Percentiles rank a stretch among this genome's conserved stretches.
These are phyloP conservation scores for Testicularia cyperi DNA, from an alignment of 1,284 basidiomycete species.

Conservation along the genomic window DNA sequence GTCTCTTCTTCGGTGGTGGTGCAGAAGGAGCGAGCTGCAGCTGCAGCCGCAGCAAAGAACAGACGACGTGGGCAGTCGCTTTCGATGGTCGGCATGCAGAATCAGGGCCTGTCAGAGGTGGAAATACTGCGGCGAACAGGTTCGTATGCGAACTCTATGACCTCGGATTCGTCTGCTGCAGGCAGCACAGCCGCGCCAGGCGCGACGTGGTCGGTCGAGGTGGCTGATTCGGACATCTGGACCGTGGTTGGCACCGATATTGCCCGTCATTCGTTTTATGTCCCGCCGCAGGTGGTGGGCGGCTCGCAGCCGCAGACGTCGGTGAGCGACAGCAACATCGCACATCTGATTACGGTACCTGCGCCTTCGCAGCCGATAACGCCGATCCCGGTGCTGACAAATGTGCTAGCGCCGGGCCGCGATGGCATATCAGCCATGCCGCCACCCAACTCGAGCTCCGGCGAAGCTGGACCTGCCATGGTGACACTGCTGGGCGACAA, in stretches of 20 bases:
- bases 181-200: conserved; percentile 32
- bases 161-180: conserved; percentile 40
- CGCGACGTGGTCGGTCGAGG: conserved; percentile 44
- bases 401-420: conserved; percentile 73
- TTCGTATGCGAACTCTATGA: conserved; percentile 34
- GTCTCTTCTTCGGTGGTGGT: conserved; percentile 48
- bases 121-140: conserved; percentile 32
- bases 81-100: conserved; percentile 44
- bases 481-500: conserved; percentile 86
- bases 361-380: conserved; percentile 62
- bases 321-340: conserved; percentile 24
- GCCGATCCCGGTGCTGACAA: conserved; percentile 65
- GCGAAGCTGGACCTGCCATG: conserved; percentile 67
- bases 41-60: conserved; percentile 34
- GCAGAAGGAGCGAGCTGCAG: conserved; percentile 38
- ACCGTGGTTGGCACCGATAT: conserved; percentile 78
- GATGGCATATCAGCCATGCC: conserved; percentile 61
- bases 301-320: conserved; percentile 24
- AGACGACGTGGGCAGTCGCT: conserved; percentile 48
- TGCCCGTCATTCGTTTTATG: conserved; percentile 60
- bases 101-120: conserved; percentile 29
- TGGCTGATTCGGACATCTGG: conserved; percentile 74
- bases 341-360: conserved; percentile 47
- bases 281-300: conserved; percentile 52
- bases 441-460: conserved; percentile 5